Evolutionary conservation across 169 alveolate genomes (phyloP), one percentile per base, ranked within the genome.

Genomic region (Neospora caninum): DNA sequence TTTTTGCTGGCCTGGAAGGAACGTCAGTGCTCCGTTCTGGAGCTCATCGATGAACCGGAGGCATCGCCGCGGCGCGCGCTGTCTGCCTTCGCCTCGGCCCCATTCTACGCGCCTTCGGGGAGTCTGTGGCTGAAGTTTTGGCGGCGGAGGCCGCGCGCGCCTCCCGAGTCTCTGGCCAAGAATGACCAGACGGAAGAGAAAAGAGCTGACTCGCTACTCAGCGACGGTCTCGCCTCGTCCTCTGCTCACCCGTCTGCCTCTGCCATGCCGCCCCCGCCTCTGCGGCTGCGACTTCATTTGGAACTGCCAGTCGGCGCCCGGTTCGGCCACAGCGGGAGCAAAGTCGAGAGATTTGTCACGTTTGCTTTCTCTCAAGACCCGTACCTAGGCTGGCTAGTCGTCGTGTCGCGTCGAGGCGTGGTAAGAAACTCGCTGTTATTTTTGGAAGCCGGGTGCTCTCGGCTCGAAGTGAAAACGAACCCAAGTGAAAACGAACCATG

Each of bases 251-350:
- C 45, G 45, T 10, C 45, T 4, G 18, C 49, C n/a, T 16, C n/a
- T n/a, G 45, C 86, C 9, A 29, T n/a, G 29, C 49, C 83, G 34
- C 83, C 9, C 39, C 39, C 49, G 13, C 86, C 86, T n/a, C 82
- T 91, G 58, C 39, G 58, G 42, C 94, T 91, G 34, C 80, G 91
- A 39, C 83, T 91, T 41, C 82, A 80, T n/a, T 18, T 36, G 83
- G 94, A 91, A 69, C 86, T 91, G 22, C 94, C 94, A 18, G 94
- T 80, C 43, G 94, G 94, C 20, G 94, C 86, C 0, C 80, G 94
- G 38, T 91, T 42, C 69, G 94, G 94, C 67, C 91, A 80, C 42
- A 91, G 94, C 94, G 94, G 94, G 0, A 67, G 64, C 49, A 91
- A 91, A 58, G 87, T 91, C 73, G 94, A 91, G 42, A 4, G 91